These are phyloP conservation scores for Gentiana straminea DNA, from an alignment of 257 asterid species.

Conservation along the genomic window DNA sequence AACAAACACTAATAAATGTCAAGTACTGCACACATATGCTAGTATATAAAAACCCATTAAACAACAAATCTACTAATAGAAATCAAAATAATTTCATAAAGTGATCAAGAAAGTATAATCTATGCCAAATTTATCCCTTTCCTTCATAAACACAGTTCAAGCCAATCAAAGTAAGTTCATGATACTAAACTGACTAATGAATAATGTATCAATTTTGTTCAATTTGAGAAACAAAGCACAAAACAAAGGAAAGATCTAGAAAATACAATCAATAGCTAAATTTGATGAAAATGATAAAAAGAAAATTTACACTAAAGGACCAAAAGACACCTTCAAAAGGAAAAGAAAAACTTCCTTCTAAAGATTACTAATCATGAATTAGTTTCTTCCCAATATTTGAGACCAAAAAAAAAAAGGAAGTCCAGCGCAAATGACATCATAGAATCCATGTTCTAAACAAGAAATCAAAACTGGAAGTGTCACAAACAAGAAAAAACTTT, in stretches of 20 bases:
- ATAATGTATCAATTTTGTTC: background rate
- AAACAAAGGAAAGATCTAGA: too few relatives aligned
- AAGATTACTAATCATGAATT: too few relatives aligned
- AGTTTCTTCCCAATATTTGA: too few relatives aligned
- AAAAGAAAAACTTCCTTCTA: too few relatives aligned
- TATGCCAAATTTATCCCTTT: background rate
- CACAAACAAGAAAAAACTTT: background rate
- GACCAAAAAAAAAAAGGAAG: too few relatives aligned
- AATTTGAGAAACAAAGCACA: too few relatives aligned
- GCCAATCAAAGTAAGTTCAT: conserved; percentile 2
- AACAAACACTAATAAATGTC: conserved; percentile 11
- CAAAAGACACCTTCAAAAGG: too few relatives aligned
- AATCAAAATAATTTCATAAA: conserved; percentile 14
- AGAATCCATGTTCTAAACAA: background rate
- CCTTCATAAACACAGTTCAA: background rate
- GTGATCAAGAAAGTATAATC: conserved; percentile 14
- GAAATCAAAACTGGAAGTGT: background rate
- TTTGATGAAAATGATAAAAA: too few relatives aligned
- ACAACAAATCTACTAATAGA: conserved; percentile 20
- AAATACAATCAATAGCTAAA: too few relatives aligned
- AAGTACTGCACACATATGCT: background rate
- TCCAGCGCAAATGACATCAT: too few relatives aligned
- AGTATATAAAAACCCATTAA: conserved; percentile 13
- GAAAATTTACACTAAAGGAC: too few relatives aligned
- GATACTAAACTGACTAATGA: conserved; percentile 14